phyloP scores from a whole-genome alignment of 305 asterid species.

The Stenogyne calaminthoides region DNA sequence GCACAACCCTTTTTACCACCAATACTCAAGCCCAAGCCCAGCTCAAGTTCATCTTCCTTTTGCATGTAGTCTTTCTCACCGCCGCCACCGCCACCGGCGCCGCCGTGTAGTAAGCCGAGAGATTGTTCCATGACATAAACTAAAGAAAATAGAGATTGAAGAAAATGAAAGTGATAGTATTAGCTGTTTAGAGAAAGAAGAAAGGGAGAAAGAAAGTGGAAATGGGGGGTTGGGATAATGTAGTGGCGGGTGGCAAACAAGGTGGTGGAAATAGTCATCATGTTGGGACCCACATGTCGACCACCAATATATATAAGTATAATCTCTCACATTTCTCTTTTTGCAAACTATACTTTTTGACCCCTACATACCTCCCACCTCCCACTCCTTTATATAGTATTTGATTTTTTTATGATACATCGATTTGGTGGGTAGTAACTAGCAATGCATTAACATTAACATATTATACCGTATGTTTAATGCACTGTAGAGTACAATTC shows the following conservation, averaged over 20 bases:
- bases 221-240: slow-evolving; percentile 24
- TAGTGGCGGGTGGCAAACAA: slow-evolving; percentile 26
- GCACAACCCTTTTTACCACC: slow-evolving; percentile 41
- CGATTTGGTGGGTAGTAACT: no score
- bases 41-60: slow-evolving; percentile 45
- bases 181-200: neutral
- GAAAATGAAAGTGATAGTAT: neutral
- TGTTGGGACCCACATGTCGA: slow-evolving; percentile 60
- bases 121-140: slow-evolving; percentile 50
- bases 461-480: no score
- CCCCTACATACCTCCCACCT: slow-evolving; percentile 15
- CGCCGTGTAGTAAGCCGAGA: slow-evolving; percentile 34
- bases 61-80: slow-evolving; percentile 32
- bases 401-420: no score
- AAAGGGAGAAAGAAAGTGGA: slow-evolving; percentile 21
- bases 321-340: slow-evolving; percentile 20
- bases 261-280: slow-evolving; percentile 59
- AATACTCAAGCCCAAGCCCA: slow-evolving; percentile 62
- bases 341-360: slow-evolving; percentile 14
- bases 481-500: no score
- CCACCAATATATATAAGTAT: slow-evolving; percentile 28
- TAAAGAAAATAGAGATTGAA: neutral
- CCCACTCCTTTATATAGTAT: no score
- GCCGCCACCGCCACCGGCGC: slow-evolving; percentile 17
- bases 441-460: no score